Evolutionary conservation across 202 grass and related monocot genomes (phyloP), one percentile per base, ranked within the genome.

Genomic region (Digitaria exilis): DNA sequence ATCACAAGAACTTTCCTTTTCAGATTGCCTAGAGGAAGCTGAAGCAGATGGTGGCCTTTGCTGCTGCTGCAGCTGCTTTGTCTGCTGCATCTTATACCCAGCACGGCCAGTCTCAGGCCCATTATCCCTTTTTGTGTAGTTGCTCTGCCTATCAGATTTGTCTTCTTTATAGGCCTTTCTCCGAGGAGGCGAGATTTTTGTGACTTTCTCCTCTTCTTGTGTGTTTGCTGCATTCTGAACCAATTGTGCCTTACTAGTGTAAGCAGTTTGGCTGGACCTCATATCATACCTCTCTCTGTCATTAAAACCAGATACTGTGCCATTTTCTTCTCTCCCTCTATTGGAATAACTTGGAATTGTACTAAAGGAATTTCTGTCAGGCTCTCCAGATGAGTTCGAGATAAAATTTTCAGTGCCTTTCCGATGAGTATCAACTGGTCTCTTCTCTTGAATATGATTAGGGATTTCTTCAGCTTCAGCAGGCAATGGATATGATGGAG

Each of bases 81-180:
- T 28, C 65, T 88, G 90, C 29, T 85, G 89, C 46, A 78, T 65
- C 82, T 98, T 95, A 79, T 81, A 89, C 29, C 81, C 90, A 88
- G 58, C 39, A 37, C 82, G 69, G 69, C 68, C 49, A 65, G 84
- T 79, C 30, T 96, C 93, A 69, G 71, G 63, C 22, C 57, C 93
- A 75, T 51, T 81, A 52, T 99, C 93, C 87, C 73, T 99, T 82
- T 89, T 99, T 28, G 24, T 62, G 74, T 82, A 88, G 54, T 94
- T 98, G 80, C 60, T 89, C 78, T 76, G 90, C 66, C 74, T 93
- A 83, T 97, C 95, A 90, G 69, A 48, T 81, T 91, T 96, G 32
- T 96, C 93, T 79, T 94, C 93, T 82, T 84, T 96, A 80, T 64
- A 82, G 74, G 63, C 81, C 89, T 92, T 99, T 92, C 93, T 92